A percentile compares a stretch with the other conserved stretches of the same genome.
These are phyloP conservation scores for Canavalia gladiata DNA, from an alignment of 306 rosid genomes.

Conservation along the genomic window DNA sequence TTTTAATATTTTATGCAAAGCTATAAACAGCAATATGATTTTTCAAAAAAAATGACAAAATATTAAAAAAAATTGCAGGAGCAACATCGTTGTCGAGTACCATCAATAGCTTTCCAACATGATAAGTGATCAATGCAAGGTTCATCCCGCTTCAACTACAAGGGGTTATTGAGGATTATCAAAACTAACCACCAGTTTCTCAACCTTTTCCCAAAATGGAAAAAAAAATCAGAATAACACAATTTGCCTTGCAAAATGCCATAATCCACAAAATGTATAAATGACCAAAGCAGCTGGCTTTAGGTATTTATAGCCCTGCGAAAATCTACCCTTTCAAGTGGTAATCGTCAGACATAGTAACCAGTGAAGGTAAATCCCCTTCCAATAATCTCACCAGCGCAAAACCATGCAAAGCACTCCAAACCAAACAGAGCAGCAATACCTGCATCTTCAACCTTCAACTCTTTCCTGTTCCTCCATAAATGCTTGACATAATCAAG, in stretches of 20 bases:
- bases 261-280: slow-evolving; percentile 54
- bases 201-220: slow-evolving; percentile 50
- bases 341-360: slow-evolving; percentile 66
- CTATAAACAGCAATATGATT: not conserved
- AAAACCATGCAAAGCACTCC: slow-evolving; percentile 87
- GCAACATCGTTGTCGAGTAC: slow-evolving; percentile 47
- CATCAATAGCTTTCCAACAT: slow-evolving; percentile 53
- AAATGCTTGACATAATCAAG: slow-evolving; percentile 73
- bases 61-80: slow-evolving; percentile 35
- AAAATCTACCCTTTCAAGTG: slow-evolving; percentile 44
- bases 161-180: slow-evolving; percentile 72
- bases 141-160: slow-evolving; percentile 62
- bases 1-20: not conserved
- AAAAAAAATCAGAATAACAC: slow-evolving; percentile 45
- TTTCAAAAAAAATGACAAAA: not conserved
- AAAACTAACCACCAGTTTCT: slow-evolving; percentile 59
- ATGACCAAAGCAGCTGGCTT: slow-evolving; percentile 51
- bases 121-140: slow-evolving; percentile 47
- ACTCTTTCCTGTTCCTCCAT: slow-evolving; percentile 77
- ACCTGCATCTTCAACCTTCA: slow-evolving; percentile 88
- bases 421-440: slow-evolving; percentile 86
- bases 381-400: slow-evolving; percentile 88
- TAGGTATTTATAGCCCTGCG: slow-evolving; percentile 44
- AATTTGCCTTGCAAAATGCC: slow-evolving; percentile 58
- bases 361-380: slow-evolving; percentile 95